Evolutionary conservation across 1,284 basidiomycete species (phyloP), one percentile per base, ranked within the genome.

Genomic region (Moniliophthora roreri): DNA sequence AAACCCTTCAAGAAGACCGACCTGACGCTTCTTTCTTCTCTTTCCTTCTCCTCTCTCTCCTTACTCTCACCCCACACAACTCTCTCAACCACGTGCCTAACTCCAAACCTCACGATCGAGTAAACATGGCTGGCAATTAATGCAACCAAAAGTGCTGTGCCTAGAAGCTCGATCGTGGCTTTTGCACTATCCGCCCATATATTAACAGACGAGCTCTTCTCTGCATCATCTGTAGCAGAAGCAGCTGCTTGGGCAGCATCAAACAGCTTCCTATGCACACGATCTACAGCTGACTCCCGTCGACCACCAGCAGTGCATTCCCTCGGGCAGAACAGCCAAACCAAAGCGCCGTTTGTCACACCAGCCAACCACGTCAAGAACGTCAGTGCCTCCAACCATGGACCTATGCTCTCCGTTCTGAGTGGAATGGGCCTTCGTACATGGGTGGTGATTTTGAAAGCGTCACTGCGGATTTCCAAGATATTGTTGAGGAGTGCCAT

Each of bases 381-480:
- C n/a, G 84, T 82, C 60, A 99, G 75, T 4, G 88, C 85, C 55
- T 95, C 88, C 39, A 98, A 80, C 96, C 96, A 99, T 0, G 94
- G 89, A 0, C 96, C 96, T 60, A 98, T 94, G 4, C 87, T 90
- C 65, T 97, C 95, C 10, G 89, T 89, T 9, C 96, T 85, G 11
- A 79, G 72, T 0, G 96, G 95, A 35, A 97, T 80, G 1, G 96
- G 93, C 16, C 94, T 81, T 10, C 93, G 82, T 48, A 85, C 80
- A 65, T 97, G 95, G 13, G 87, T 82, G 6, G 88, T 86, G 66
- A 99, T 90, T 76, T 99, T 99, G 79, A 96, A 89, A 1, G 96
- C 95, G 68, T 99, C 97, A 1, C 89, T 91, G 24, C 95, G 85
- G 6, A 95, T 72, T 72, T 99, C 97, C 60, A 98, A 76, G 69